These are phyloP conservation scores for Arabidopsis hybrid DNA, from an alignment of 441 rosid species.

Conservation along the genomic window DNA sequence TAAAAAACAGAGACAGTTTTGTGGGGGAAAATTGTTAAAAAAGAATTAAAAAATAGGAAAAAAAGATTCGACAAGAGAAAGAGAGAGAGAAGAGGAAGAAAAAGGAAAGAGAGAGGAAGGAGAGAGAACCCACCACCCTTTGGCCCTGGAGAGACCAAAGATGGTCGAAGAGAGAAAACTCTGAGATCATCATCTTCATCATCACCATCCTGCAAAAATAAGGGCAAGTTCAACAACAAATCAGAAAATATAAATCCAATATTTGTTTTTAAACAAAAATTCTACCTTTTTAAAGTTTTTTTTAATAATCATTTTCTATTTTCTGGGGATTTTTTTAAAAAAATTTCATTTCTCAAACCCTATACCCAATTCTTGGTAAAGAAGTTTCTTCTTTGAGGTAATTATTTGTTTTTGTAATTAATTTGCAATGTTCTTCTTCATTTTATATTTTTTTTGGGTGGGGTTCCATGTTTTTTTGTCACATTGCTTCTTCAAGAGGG, in stretches of 20 bases:
- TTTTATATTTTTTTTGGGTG: constrained; percentile 6
- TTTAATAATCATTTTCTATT: constrained; percentile 11
- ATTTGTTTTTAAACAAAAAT: not conserved
- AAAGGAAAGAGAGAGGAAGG: constrained; percentile 40
- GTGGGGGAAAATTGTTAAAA: constrained; percentile 33
- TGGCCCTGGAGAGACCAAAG: constrained; percentile 50
- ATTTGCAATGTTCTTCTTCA: not conserved
- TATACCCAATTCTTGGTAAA: constrained; percentile 32
- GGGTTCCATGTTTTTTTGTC: constrained; percentile 30
- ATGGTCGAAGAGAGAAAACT: constrained; percentile 49
- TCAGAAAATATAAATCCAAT: constrained; percentile 21
- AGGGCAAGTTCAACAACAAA: constrained; percentile 52
- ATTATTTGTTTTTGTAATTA: constrained; percentile 8
- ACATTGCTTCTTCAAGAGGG: constrained; percentile 65
- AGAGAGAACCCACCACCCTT: constrained; percentile 45
- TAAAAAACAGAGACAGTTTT: constrained; percentile 22
- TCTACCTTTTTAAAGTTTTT: not conserved
- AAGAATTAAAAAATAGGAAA: constrained; percentile 34
- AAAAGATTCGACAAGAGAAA: constrained; percentile 8
- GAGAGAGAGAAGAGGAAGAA: constrained; percentile 33
- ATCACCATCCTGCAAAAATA: constrained; percentile 46
- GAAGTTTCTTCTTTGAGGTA: constrained; percentile 37
- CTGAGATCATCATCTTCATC: constrained; percentile 61
- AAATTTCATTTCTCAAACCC: constrained; percentile 28
- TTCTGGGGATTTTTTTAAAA: constrained; percentile 4